Evolutionary conservation across 2,329 filamentous ascomycete genomes (phyloP).

Genomic region (Aureobasidium subglaciale): DNA sequence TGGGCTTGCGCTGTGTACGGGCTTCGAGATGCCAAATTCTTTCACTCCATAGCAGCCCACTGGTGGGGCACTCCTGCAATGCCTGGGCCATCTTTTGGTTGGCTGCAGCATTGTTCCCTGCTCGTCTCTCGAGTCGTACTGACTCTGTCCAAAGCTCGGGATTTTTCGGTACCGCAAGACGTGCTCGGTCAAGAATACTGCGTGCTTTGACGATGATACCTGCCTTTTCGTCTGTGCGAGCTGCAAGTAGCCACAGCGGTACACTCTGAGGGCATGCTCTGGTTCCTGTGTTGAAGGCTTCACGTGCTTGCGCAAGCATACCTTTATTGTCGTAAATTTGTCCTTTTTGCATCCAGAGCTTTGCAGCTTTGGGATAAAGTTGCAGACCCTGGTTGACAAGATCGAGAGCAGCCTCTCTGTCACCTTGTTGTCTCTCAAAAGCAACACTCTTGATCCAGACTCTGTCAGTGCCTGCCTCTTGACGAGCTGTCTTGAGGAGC

Average conservation of each 20-base stretch:
- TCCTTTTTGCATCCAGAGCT: slow-evolving; percentile 98
- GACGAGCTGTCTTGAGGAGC: slow-evolving; percentile 73
- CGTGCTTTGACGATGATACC: slow-evolving; percentile 86
- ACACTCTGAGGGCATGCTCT: slow-evolving; percentile 79
- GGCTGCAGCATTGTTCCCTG: slow-evolving; percentile 74
- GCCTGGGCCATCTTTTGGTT: slow-evolving; percentile 90
- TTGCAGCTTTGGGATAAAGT: slow-evolving; percentile 75
- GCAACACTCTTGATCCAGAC: slow-evolving; percentile 96
- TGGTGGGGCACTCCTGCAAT: slow-evolving; percentile 82
- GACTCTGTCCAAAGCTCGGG: slow-evolving; percentile 85
- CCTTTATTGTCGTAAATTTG: slow-evolving; percentile 87
- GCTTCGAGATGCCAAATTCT: slow-evolving; percentile 92
- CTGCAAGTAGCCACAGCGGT: slow-evolving; percentile 81
- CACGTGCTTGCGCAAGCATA: slow-evolving; percentile 75
- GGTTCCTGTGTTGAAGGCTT: slow-evolving; percentile 83
- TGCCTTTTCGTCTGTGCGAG: slow-evolving; percentile 76
- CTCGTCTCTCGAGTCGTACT: slow-evolving; percentile 84
- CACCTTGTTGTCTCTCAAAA: slow-evolving; percentile 79
- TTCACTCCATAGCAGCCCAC: slow-evolving; percentile 84
- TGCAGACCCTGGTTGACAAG: slow-evolving; percentile 81
- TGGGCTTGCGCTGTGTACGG: slow-evolving; percentile 84
- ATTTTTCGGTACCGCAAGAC: slow-evolving; percentile 78
- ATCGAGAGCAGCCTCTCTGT: slow-evolving; percentile 73
- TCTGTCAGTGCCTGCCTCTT: slow-evolving; percentile 86
- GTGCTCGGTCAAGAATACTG: slow-evolving; percentile 84